Conservation (phyloP, 23 red algal genomes). For the Chondrus crispus region DNA sequence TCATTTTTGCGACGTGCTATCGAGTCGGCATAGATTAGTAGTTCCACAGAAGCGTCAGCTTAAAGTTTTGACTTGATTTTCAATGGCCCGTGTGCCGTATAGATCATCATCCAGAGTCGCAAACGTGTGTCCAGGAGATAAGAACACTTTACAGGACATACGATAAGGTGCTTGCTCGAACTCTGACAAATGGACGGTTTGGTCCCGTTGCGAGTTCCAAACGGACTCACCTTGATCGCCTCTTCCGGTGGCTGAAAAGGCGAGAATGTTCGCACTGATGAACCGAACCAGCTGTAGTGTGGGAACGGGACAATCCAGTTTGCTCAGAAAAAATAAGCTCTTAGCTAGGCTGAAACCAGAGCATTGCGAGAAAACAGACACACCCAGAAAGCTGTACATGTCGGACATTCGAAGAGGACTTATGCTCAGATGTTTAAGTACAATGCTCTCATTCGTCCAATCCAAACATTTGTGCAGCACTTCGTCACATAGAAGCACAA, state of each 20-base stretch:
- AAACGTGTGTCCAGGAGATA: not conserved
- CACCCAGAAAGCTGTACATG: not conserved
- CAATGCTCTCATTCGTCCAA: not conserved
- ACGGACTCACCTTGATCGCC: not conserved
- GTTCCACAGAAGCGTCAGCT: not conserved
- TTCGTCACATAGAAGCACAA: not conserved
- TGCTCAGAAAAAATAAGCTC: not conserved
- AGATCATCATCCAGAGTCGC: not conserved
- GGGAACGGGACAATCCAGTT: not conserved
- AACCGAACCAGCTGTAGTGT: constrained; percentile 5
- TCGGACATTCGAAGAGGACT: not conserved
- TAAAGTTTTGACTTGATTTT: not conserved
- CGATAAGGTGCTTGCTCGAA: not conserved
- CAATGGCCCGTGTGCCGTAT: not conserved
- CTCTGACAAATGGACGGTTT: not conserved
- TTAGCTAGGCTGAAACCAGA: not conserved
- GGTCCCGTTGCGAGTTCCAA: not conserved
- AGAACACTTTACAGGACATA: not conserved
- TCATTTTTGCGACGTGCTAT: not conserved
- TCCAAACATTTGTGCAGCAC: not conserved
- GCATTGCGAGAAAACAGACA: not conserved
- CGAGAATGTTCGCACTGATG: not conserved
- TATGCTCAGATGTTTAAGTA: not conserved
- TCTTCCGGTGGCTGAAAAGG: not conserved
- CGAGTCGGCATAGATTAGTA: not conserved